Base-by-base conservation (phyloP, 2,329 filamentous ascomycete species). In the Pseudopyricularia cyperi region DNA sequence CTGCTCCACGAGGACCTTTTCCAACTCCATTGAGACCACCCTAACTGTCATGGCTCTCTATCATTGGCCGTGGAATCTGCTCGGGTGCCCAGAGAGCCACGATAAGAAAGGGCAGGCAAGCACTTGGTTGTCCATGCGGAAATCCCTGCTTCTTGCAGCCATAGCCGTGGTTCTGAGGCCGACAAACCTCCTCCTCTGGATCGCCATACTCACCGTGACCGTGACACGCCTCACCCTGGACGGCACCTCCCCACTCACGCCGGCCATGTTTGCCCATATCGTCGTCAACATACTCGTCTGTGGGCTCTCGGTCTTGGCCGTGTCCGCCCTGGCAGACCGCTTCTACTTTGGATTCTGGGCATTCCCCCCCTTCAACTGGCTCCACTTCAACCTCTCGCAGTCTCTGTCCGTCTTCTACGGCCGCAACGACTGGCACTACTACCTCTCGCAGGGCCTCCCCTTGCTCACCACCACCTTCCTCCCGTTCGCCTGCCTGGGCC, bases 361-460 rank as follows among this genome's bases (percentile, higher is more conserved):
- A 0, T 87, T 98, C 53, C 93, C 93, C 4, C 86, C 90, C 0
- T 78, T 91, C 56, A 83, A 85, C 52, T 97, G 89, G 70, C 75
- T 97, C 53, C 80, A 91, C 63, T 91, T 96, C 73, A 98, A 98
- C 68, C 75, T 98, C 52, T 80, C 83, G 19, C 85, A 94, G 65
- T 87, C 86, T 7, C 75, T 98, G 6, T 89, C 93, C 26, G 80
- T 91, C 48, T 97, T 97, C 67, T 98, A 98, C 64, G 93, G 93
- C 22, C 79, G 73, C 48, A 97, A 95, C 67, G 82, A 88, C 56
- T 85, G 85, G 76, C 89, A 96, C 66, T 98, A 97, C 70, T 98
- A 96, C 65, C 68, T 95, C 30, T 85, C 87, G 0, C 90, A 98
- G 68, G 93, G 89, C 4, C 75, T 95, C 26, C 91, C 93, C 2